phyloP scores from a whole-genome alignment of 2,329 filamentous ascomycete species.

The Cladosporium phlei region DNA sequence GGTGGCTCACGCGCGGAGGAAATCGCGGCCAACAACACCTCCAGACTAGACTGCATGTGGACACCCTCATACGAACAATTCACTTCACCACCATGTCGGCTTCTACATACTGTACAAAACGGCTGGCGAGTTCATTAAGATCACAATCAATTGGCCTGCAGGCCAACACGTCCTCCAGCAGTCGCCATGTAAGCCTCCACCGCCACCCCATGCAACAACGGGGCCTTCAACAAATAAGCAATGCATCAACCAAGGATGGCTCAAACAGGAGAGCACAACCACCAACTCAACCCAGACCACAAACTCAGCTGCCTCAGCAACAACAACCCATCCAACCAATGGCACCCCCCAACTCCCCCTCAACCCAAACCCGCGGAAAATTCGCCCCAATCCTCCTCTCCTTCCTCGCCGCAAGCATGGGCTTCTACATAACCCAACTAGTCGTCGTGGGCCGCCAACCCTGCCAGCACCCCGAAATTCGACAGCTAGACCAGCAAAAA shows the following conservation, averaged over 20 bases:
- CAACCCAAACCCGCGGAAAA: background rate
- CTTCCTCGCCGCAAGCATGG: slow-evolving; percentile 36
- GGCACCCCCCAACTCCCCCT: background rate
- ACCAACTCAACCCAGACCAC: too few relatives aligned
- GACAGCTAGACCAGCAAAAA: slow-evolving; percentile 25
- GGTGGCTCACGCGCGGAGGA: slow-evolving; percentile 3
- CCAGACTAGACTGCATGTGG: too few relatives aligned
- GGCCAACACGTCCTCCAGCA: too few relatives aligned
- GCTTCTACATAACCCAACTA: slow-evolving; percentile 37
- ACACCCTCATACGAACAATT: too few relatives aligned
- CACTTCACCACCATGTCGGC: slow-evolving; percentile 7
- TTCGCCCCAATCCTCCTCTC: slow-evolving; percentile 21
- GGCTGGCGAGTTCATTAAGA: too few relatives aligned
- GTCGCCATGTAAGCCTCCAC: slow-evolving; percentile 2
- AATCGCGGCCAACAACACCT: too few relatives aligned
- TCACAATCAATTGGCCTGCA: too few relatives aligned
- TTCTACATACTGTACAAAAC: slow-evolving; percentile 1
- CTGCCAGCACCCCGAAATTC: slow-evolving; percentile 22
- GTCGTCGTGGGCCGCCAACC: slow-evolving; percentile 30
- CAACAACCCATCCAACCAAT: slow-evolving; percentile 1
- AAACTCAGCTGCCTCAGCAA: too few relatives aligned
- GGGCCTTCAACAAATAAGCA: background rate
- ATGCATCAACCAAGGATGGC: slow-evolving; percentile 2
- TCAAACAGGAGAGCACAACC: too few relatives aligned
- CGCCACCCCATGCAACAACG: too few relatives aligned